phyloP scores from a whole-genome alignment of 495 filamentous ascomycete species.

The Penicillium egyptiacum region DNA sequence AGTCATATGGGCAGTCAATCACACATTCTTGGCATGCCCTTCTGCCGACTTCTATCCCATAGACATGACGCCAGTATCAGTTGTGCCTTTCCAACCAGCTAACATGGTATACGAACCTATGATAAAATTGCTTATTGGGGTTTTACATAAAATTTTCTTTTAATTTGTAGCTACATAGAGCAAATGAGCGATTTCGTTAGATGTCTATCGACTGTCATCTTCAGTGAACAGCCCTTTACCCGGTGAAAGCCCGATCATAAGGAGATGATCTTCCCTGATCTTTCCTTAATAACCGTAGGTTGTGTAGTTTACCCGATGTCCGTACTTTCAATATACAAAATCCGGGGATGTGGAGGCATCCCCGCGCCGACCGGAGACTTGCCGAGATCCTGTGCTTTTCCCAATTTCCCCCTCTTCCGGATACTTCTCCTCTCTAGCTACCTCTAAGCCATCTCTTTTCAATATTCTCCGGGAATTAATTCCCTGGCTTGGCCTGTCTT shows the following conservation, averaged over 20 bases:
- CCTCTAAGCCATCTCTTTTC: not conserved
- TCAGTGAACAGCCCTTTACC: not conserved
- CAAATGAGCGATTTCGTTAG: not conserved
- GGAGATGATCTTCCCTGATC: not conserved
- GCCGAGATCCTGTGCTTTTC: conserved; percentile 7
- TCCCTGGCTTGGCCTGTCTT: conserved; percentile 14
- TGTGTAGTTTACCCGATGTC: not conserved
- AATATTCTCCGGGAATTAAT: not conserved
- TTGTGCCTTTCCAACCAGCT: not conserved
- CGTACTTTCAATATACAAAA: not conserved
- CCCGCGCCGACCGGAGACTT: conserved; percentile 10
- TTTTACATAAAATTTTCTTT: not conserved
- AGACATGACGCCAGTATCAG: not conserved
- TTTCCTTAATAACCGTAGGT: not conserved
- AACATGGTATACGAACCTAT: not conserved
- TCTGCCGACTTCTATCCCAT: not conserved
- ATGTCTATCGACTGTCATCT: not conserved
- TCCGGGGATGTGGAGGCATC: conserved; percentile 12
- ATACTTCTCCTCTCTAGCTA: conserved; percentile 13
- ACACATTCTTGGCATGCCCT: not conserved
- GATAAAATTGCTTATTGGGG: not conserved
- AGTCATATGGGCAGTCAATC: not conserved
- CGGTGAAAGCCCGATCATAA: not conserved
- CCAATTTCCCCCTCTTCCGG: conserved; percentile 6
- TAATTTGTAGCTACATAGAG: not conserved